These are phyloP conservation scores for Apiotrichum gamsii DNA, from an alignment of 1,284 basidiomycete species.

Conservation along the genomic window DNA sequence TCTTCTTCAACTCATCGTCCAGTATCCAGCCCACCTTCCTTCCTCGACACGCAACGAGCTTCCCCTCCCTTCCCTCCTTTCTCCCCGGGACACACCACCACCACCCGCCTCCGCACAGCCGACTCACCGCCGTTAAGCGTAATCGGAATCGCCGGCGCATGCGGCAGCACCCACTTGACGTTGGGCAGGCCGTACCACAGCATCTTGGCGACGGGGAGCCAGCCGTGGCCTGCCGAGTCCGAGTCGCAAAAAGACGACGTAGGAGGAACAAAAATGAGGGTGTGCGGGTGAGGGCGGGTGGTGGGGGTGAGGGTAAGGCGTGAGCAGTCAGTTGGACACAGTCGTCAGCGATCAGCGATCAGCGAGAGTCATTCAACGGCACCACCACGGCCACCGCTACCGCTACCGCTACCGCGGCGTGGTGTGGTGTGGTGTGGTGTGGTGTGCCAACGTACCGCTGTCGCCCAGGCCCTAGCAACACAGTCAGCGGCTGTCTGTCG, in stretches of 20 bases:
- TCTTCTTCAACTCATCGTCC: no score
- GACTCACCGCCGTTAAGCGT: constrained; percentile 43
- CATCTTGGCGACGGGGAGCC: constrained; percentile 69
- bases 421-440: no score
- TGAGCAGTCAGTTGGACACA: not conserved
- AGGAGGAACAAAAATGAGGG: not conserved
- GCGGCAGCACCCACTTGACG: constrained; percentile 76
- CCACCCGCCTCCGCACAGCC: not conserved
- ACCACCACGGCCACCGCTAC: no score
- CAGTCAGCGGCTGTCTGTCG: not conserved
- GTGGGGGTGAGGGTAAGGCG: not conserved
- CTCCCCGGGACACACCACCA: not conserved
- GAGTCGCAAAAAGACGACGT: not conserved
- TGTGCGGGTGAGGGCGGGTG: not conserved
- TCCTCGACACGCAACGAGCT: no score
- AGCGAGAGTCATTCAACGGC: no score
- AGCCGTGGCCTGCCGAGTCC: constrained; percentile 63
- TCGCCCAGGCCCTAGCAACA: constrained; percentile 38
- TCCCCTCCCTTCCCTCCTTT: no score
- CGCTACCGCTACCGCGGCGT: no score
- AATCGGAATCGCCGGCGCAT: constrained; percentile 56
- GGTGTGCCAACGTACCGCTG: constrained; percentile 34
- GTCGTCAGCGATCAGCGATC: not conserved
- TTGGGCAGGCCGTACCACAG: constrained; percentile 57
- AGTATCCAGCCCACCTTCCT: no score